Conservation (phyloP, 2,329 filamentous ascomycete species). For the Arthroderma uncinatum region DNA sequence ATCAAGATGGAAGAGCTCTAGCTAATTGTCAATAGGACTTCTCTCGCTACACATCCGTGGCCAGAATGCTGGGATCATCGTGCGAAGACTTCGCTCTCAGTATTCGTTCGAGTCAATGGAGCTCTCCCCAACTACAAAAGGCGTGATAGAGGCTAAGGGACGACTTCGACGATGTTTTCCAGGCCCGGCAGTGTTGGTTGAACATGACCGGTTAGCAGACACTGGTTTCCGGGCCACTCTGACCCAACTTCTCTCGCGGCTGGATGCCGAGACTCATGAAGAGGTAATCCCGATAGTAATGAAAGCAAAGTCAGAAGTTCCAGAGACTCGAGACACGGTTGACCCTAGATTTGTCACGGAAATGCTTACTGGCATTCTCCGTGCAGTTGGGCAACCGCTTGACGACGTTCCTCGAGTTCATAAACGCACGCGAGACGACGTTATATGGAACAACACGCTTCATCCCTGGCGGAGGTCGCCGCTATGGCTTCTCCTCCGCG, state of each 20-base stretch:
- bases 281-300: neutral
- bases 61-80: constrained; percentile 37
- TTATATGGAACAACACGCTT: constrained; percentile 30
- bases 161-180: constrained; percentile 37
- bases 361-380: constrained; percentile 36
- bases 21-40: constrained; percentile 16
- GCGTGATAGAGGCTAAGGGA: constrained; percentile 28
- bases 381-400: constrained; percentile 27
- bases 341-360: constrained; percentile 43
- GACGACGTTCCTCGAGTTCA: constrained; percentile 24
- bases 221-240: neutral
- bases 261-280: neutral
- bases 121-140: constrained; percentile 28
- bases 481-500: constrained; percentile 44
- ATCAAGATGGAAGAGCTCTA: no score
- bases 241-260: neutral
- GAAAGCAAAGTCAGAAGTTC: constrained; percentile 19
- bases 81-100: constrained; percentile 20
- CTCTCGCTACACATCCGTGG: constrained; percentile 31
- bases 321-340: constrained; percentile 38
- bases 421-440: constrained; percentile 45
- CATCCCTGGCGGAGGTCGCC: constrained; percentile 43
- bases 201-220: neutral
- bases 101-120: constrained; percentile 37
- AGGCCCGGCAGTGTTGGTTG: constrained; percentile 16